These are phyloP conservation scores for Acorus calamus DNA, from an alignment of 106 monocot genomes.

Conservation along the genomic window DNA sequence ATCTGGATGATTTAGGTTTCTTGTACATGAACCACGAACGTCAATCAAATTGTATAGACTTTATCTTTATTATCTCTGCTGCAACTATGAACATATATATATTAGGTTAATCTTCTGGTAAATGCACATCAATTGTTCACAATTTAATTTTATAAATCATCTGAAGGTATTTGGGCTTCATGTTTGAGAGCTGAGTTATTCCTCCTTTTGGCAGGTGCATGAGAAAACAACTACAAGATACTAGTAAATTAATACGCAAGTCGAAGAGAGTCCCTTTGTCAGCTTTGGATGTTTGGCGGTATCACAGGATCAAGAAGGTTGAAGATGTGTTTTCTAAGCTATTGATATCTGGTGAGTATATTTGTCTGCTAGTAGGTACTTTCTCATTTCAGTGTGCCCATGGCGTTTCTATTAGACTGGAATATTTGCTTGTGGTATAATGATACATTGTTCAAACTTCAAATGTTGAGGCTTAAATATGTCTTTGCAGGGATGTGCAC, in stretches of 20 bases:
- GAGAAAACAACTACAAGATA: conserved; percentile 38
- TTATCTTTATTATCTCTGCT: no score
- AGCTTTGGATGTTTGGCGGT: conserved; percentile 34
- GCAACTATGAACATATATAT: no score
- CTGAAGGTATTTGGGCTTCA: no score
- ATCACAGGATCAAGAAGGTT: conserved; percentile 14
- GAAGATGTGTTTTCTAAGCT: conserved; percentile 34
- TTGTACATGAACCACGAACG: no score
- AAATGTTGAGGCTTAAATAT: no score
- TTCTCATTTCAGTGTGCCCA: background rate
- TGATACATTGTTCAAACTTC: no score
- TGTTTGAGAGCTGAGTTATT: background rate
- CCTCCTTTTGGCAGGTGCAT: conserved; percentile 29
- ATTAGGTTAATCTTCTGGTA: no score
- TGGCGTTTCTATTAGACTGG: background rate
- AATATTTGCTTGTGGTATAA: no score
- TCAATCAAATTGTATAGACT: no score
- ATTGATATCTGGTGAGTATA: conserved; percentile 38
- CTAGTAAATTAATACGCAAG: conserved; percentile 31
- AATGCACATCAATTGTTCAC: no score
- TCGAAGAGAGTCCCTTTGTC: conserved; percentile 45
- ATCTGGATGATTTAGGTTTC: no score
- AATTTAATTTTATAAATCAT: no score
- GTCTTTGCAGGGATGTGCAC: conserved; percentile 35
- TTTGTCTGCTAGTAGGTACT: background rate